Base-by-base conservation (phyloP, 140 eudicot species). In the Erigeron philadelphicus region DNA sequence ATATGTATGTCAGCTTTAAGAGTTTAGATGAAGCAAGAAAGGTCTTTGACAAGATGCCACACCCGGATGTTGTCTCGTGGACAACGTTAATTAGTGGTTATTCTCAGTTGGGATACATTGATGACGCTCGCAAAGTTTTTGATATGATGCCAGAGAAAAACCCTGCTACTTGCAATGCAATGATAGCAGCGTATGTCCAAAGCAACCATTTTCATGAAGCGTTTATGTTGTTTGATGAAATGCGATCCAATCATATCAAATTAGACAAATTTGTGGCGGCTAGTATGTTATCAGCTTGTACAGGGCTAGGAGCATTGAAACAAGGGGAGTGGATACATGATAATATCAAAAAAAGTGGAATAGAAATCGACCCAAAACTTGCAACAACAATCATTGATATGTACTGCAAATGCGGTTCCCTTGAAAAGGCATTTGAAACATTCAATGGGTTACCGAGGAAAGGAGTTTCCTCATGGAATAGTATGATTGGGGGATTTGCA, bases 401-500 rank as follows among this genome's bases (percentile, higher is more conserved):
- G 96, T 89, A 82, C 58, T 86, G 95, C 80, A 89, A 89, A 79
- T 89, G 96, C 41, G 96, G 96, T 16, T 76, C 86, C 59, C 59
- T 89, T n/a, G 95, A 86, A 16, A 84, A 82, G 74, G 96, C 91
- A 9, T 71, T 78, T 53, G 84, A 81, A 69, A 74, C 85, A 18
- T 89, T 89, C 42, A 72, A 78, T n/a, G 77, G 75, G 61, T 77
- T 84, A 73, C 40, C 68, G 3, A 57, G 38, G 1, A 85, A 86
- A 77, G 90, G 94, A 47, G 63, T 86, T 38, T 89, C 96, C 1
- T 72, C 96, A 1, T 89, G 96, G 96, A 89, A 89, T 59, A 84
- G 82, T 82, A 89, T 89, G 90, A 86, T 89, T 45, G 96, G 96
- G 10, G 96, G 96, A 40, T 73, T 86, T 16, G 96, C 96, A 4